Base-by-base conservation (phyloP, 1,139 yeast genomes). In the Hanseniaspora uvarum region DNA sequence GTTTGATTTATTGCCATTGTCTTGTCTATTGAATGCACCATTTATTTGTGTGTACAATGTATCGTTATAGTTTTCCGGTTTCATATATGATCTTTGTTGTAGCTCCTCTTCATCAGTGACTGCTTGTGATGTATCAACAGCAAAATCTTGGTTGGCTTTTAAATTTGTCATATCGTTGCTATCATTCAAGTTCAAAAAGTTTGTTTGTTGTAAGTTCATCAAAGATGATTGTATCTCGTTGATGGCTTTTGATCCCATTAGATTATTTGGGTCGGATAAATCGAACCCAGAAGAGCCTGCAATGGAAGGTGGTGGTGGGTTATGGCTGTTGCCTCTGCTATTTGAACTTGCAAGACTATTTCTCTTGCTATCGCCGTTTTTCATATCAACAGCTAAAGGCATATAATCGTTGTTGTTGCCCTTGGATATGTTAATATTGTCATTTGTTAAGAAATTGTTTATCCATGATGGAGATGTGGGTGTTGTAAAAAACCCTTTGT, bases 381-480 rank as follows among this genome's bases (percentile, higher is more conserved):
- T 38, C 33, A 36, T 40, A 21, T 48, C 36, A 18, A 14, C 30
- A n/a, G 28, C 33, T 10, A 14, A 5, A 2, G 34, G 5, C 24
- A 48, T 19, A 28, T 46, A 46, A n/a, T 36, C 50, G 12, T 34
- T 26, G 14, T 52, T 26, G 11, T 40, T 34, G 12, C 14, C 10
- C 28, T 33, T 16, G n/a, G 18, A 18, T 28, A n/a, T 37, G 34
- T n/a, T n/a, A n/a, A n/a, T n/a, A n/a, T n/a, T 40, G 7, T 44
- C 55, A 37, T 38, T 47, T 7, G 31, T 18, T 11, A 53, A 23
- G 21, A 53, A 53, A 24, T 53, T 53, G 44, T 53, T 53, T 16
- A 53, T 53, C 56, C 56, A 53, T 18, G 56, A 53, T 19, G 56
- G 56, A 0, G 53, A 48, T 1, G 56, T 53, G 14, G 56, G 56